Base-by-base conservation (phyloP, 306 rosid species). In the Delonix regia region DNA sequence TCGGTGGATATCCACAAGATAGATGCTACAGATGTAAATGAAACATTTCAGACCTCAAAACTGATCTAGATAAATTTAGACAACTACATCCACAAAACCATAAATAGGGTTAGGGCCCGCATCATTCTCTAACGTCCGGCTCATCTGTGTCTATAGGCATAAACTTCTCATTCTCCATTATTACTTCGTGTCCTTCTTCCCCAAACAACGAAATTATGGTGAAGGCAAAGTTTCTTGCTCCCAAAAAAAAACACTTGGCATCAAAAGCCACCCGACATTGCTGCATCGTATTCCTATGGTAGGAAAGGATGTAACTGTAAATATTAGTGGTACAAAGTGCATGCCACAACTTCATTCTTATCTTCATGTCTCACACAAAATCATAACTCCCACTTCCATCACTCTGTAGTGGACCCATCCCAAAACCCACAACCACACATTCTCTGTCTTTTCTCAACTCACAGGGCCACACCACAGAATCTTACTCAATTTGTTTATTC, bases 331-430 rank as follows among this genome's bases (percentile, higher is more conserved):
- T 7, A 52, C 75, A 19, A 63, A 72, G 13, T 1, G 16, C 27
- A 67, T 55, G 76, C 79, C 75, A 75, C 69, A 61, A 55, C 61
- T 72, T 83, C 83, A 52, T 79, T 81, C 86, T 79, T 83, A 79
- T 79, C 86, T 83, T 68, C 18, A 72, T 75, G 81, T 59, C 4
- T 13, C 28, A 60, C 53, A 77, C 84, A 74, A 80, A 80, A 87
- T 87, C 76, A 83, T 83, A 75, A 42, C 79, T 48, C 77, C 76
- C 79, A 72, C 22, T 78, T 69, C 28, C 69, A 30, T 52, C 71
- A 30, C 70, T 45, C 19, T n/a, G 12, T 77, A 41, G 83, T 57
- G 56, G 71, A 44, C 18, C 25, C 76, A 63, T 18, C 21, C 30
- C 39, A 13, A 77, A 81, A 77, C 82, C 88, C 87, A 80, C 85